Evolutionary conservation across 2,329 filamentous ascomycete genomes (phyloP).

Genomic region (Cercospora beticola): DNA sequence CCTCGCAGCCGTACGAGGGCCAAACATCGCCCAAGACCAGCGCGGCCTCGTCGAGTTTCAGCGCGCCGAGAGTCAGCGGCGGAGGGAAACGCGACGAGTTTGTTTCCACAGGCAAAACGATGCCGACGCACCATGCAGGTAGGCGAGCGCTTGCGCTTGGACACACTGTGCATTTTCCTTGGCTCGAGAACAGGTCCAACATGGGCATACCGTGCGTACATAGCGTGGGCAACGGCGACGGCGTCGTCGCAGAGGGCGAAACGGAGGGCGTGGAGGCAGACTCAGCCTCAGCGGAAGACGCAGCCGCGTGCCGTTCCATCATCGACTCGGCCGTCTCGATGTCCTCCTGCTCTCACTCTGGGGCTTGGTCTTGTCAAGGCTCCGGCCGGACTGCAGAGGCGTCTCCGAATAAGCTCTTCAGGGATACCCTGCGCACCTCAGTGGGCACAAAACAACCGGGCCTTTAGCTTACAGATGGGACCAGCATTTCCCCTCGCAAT

Average conservation of each 20-base stretch:
- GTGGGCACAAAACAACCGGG: constrained; percentile 14
- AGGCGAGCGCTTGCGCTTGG: constrained; percentile 1
- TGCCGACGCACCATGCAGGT: constrained; percentile 11
- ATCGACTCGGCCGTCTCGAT: neutral
- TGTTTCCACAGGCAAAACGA: constrained; percentile 7
- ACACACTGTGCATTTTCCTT: neutral
- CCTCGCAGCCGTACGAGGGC: neutral
- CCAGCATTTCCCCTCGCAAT: constrained; percentile 9
- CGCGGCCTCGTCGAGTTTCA: neutral
- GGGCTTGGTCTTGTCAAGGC: neutral
- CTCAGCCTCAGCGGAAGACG: neutral
- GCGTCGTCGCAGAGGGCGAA: neutral
- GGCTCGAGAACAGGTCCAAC: neutral
- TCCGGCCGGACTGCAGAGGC: constrained; percentile 2
- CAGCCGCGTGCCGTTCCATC: neutral
- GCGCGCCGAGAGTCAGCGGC: neutral
- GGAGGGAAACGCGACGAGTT: constrained; percentile 7
- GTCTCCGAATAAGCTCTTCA: constrained; percentile 2
- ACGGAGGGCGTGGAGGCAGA: neutral
- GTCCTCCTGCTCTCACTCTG: neutral
- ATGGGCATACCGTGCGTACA: neutral
- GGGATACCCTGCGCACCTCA: constrained; percentile 1
- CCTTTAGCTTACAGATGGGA: constrained; percentile 9
- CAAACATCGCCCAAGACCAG: neutral
- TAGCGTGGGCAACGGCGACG: neutral